These are phyloP conservation scores for Umbelopsis sp. DNA, from an alignment of 371 early-diverging fungal genomes.

Conservation along the genomic window DNA sequence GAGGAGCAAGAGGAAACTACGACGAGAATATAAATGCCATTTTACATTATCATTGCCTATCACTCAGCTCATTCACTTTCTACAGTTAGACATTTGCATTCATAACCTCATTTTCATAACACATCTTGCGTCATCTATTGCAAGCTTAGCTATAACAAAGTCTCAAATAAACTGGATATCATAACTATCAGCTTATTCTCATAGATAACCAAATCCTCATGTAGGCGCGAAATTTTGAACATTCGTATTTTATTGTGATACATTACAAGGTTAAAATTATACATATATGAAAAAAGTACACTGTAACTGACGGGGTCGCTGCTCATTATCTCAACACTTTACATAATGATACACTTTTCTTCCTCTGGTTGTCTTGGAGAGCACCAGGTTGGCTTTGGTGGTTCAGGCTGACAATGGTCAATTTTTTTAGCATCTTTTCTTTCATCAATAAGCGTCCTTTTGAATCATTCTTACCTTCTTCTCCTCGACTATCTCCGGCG, in stretches of 20 bases:
- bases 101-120: not conserved
- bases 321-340: not conserved
- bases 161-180: not conserved
- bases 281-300: not conserved
- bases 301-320: not conserved
- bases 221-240: too few relatives aligned
- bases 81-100: not conserved
- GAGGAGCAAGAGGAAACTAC: not conserved
- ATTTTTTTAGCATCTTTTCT: not conserved
- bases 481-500: not conserved
- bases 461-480: not conserved
- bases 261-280: not conserved
- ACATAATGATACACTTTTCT: conserved; percentile 14
- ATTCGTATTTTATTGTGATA: not conserved
- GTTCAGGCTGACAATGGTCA: not conserved
- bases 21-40: not conserved
- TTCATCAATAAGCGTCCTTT: not conserved
- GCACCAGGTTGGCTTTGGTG: conserved; percentile 8
- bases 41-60: not conserved
- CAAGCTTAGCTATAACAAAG: not conserved
- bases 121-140: not conserved
- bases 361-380: conserved; percentile 1
- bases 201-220: too few relatives aligned
- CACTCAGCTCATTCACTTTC: not conserved
- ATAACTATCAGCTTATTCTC: too few relatives aligned